Conservation (phyloP, 176 grass and related monocot genomes). For the Eremochloa ophiuroides region DNA sequence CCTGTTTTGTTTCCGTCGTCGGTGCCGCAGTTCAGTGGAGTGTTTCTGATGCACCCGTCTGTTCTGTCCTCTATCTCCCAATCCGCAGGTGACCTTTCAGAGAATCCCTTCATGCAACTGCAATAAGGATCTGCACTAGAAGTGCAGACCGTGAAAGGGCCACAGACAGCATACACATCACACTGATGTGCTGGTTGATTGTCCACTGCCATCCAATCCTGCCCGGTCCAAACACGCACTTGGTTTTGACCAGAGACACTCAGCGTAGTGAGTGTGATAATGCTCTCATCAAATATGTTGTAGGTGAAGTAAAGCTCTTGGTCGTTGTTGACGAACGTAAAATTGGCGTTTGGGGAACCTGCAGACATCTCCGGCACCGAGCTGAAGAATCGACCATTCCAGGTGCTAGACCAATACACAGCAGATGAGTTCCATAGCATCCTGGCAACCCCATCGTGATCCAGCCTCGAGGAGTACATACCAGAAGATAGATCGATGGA, state of each 20-base stretch:
- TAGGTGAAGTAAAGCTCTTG: no score
- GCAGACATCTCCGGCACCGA: constrained; percentile 22
- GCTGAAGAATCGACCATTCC: constrained; percentile 45
- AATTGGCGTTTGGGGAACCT: not conserved
- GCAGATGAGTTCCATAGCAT: not conserved
- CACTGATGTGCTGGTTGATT: constrained; percentile 18
- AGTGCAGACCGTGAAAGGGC: constrained; percentile 44
- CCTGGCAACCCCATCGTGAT: not conserved
- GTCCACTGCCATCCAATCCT: constrained; percentile 17
- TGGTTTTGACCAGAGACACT: no score
- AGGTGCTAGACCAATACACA: constrained; percentile 24
- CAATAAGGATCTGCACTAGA: not conserved
- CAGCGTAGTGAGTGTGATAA: fast-evolving
- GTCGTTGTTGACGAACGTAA: no score
- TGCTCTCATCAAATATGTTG: no score
- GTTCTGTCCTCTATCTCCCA: constrained; percentile 38
- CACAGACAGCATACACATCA: constrained; percentile 44
- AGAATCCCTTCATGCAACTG: constrained; percentile 44
- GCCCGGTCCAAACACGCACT: not conserved
- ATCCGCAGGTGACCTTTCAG: not conserved
- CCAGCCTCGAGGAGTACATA: constrained; percentile 7
- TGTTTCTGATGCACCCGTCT: constrained; percentile 39
- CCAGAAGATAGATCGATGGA: constrained; percentile 26
- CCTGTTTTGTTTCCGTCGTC: constrained; percentile 8
- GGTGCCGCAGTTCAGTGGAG: constrained; percentile 24